Conservation (phyloP, 768 basidiomycete genomes). For the Brasilioporus rufonigricans region DNA sequence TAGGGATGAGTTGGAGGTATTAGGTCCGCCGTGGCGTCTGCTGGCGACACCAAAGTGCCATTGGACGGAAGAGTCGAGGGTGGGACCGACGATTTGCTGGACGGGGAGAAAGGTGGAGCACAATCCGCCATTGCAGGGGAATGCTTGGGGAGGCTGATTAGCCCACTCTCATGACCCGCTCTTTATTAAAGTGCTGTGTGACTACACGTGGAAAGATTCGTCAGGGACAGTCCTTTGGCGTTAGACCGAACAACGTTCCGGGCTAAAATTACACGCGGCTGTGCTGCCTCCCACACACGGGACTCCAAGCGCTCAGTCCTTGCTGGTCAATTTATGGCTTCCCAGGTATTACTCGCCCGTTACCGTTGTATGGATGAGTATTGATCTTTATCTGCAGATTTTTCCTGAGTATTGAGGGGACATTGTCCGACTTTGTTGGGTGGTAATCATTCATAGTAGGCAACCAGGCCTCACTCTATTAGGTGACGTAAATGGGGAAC, state of each 20-base stretch:
- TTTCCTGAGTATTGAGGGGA: too few species aligned
- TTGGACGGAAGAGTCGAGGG: constrained; percentile 4
- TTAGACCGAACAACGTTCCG: constrained; percentile 1
- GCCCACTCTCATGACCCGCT: background rate
- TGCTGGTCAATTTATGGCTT: too few species aligned
- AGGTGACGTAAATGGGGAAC: too few species aligned
- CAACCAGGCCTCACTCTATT: too few species aligned
- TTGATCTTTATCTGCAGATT: too few species aligned
- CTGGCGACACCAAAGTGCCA: background rate
- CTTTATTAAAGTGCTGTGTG: background rate
- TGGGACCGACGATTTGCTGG: constrained; percentile 2
- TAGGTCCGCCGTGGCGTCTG: constrained; percentile 28
- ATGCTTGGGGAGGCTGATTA: background rate
- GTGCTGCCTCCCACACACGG: too few species aligned
- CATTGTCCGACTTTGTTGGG: too few species aligned
- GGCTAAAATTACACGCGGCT: too few species aligned
- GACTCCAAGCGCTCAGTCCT: too few species aligned
- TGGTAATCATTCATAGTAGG: too few species aligned
- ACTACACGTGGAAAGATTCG: constrained; percentile 5
- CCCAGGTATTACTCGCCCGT: too few species aligned
- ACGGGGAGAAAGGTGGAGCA: background rate
- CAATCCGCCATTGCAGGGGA: constrained; percentile 11
- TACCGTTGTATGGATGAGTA: too few species aligned
- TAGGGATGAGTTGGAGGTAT: constrained; percentile 42
- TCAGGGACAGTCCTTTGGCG: constrained; percentile 1